Base-by-base conservation (phyloP, 805 yeast species). In the Metschnikowia arizonensis region DNA sequence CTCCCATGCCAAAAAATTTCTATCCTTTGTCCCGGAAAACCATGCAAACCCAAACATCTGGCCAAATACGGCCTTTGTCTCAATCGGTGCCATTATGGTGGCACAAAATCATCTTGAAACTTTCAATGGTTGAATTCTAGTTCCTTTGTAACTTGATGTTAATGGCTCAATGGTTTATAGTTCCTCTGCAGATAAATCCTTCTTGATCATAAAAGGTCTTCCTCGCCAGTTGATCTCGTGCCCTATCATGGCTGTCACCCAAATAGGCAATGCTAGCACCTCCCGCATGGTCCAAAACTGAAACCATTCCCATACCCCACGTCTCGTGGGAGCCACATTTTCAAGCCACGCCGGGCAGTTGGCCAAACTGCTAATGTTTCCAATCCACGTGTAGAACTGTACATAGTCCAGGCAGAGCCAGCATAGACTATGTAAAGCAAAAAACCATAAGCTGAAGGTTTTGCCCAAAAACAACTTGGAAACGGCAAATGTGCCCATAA, bases 231-330 rank as follows among this genome's bases (percentile, higher is more conserved):
- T 87, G 32, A 82, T 81, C 38, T 77, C 74, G 10, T 83, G 81
- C 0, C 96, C 96, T 25, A 72, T 52, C 83, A 88, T 82, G 1
- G 96, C 96, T 24, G 68, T 69, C 2, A 83, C 47, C 97, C 97
- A 88, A 18, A 88, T 78, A 0, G 96, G 96, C 17, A 88, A 65
- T 1, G 96, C 96, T 43, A 87, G 63, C 0, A 73, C 2, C 59
- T 88, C 97, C 42, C 97, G 70, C 29, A 79, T 59, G 0, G 76
- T 29, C 97, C 97, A 88, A 47, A 61, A 55, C 38, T 44, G 50
- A 11, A 55, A 33, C 72, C 75, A 70, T 21, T 49, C 57, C 34
- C 39, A 33, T n/a, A 50, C 44, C 8, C 50, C 28, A 23, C 58
- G 52, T 17, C 49, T 23, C 10, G 54, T 33, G 5, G 61, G 53